Conservation (phyloP, 257 asterid species). For the Verbascum thapsus region DNA sequence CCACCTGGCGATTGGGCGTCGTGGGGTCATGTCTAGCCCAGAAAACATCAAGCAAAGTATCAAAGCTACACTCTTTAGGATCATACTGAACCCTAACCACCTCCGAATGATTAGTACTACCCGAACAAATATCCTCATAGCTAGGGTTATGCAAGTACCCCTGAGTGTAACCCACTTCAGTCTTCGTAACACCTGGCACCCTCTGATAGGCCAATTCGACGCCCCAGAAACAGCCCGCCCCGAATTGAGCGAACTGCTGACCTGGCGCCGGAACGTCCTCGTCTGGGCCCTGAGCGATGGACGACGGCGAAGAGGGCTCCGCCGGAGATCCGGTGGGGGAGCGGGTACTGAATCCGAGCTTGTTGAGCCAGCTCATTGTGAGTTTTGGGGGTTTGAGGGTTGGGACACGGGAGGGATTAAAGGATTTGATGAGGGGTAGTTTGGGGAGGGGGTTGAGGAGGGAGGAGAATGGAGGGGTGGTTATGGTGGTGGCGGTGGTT, state of each 20-base stretch:
- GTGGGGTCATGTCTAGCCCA: conserved; percentile 98
- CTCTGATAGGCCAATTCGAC: conserved; percentile 90
- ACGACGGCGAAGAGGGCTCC: conserved; percentile 58
- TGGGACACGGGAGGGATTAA: conserved; percentile 30
- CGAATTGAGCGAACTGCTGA: conserved; percentile 82
- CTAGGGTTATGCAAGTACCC: conserved; percentile 70
- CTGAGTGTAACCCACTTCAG: conserved; percentile 87
- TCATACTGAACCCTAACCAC: conserved; percentile 89
- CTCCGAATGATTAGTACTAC: conserved; percentile 78
- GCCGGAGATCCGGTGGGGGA: conserved; percentile 46
- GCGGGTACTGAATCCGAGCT: conserved; percentile 74
- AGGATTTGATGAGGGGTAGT: conserved; percentile 37
- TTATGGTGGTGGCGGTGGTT: conserved; percentile 33
- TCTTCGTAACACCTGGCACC: conserved; percentile 77
- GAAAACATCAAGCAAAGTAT: conserved; percentile 68
- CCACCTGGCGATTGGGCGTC: conserved; percentile 88
- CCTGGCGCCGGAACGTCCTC: conserved; percentile 77
- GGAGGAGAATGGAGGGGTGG: conserved; percentile 40
- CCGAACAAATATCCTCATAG: conserved; percentile 81
- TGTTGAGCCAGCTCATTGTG: conserved; percentile 76
- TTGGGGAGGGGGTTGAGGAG: conserved; percentile 23
- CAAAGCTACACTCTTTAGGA: conserved; percentile 77
- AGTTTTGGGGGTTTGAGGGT: conserved; percentile 34
- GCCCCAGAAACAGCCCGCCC: conserved; percentile 99
- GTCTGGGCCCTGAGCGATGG: conserved; percentile 78